Percentiles rank a stretch among this genome's conserved stretches.
These are phyloP conservation scores for Pistacia vera DNA, from an alignment of 345 rosid species.

Conservation along the genomic window DNA sequence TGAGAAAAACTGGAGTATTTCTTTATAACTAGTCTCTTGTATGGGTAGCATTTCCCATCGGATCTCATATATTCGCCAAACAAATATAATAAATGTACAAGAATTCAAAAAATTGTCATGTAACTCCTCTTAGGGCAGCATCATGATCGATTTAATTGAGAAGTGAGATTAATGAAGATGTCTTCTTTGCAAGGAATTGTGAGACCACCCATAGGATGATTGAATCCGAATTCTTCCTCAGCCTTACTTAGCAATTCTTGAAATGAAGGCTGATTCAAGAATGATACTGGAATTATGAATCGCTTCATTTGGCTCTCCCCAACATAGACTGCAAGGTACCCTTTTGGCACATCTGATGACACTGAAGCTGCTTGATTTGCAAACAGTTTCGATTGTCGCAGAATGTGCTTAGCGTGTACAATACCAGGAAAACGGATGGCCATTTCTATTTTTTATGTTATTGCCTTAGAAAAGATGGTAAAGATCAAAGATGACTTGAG, in stretches of 20 bases:
- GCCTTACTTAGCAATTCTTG: constrained; percentile 40
- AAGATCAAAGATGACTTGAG: neutral
- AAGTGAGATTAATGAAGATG: constrained; percentile 34
- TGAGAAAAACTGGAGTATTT: neutral
- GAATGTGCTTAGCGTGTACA: neutral
- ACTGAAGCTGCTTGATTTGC: constrained; percentile 16
- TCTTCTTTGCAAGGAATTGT: constrained; percentile 52
- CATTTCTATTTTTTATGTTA: neutral
- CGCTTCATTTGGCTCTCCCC: constrained; percentile 31
- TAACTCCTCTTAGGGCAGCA: neutral
- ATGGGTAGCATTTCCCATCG: neutral
- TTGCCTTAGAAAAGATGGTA: neutral
- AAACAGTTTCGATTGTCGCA: neutral
- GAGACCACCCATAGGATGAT: constrained; percentile 49
- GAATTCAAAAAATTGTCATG: neutral
- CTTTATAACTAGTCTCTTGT: neutral
- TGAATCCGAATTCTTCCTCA: constrained; percentile 57
- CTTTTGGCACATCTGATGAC: constrained; percentile 29
- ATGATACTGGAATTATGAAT: constrained; percentile 37
- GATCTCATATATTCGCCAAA: neutral
- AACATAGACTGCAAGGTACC: constrained; percentile 28
- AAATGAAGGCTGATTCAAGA: constrained; percentile 48
- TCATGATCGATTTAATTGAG: constrained; percentile 18
- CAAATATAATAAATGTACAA: neutral
- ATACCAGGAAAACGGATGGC: constrained; percentile 7